These are phyloP conservation scores for Alternaria rosae DNA, from an alignment of 2,329 filamentous ascomycete species.

Conservation along the genomic window DNA sequence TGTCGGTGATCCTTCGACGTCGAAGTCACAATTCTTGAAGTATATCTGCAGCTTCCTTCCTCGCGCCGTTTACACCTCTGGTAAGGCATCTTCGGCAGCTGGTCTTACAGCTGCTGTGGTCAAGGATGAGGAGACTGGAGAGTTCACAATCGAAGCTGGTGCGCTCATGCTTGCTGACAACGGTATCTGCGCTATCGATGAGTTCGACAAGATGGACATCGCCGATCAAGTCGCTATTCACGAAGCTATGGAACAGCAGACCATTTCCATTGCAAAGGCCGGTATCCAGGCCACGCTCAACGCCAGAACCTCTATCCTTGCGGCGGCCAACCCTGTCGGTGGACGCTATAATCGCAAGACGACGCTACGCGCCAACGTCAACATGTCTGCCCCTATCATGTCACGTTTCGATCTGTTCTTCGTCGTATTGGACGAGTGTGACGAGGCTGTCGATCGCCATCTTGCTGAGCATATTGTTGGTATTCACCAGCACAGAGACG, in stretches of 20 bases:
- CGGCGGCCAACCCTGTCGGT: conserved; percentile 93
- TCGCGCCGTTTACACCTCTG: conserved; percentile 94
- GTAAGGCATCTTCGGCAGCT: conserved; percentile 95
- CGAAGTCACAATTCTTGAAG: conserved; percentile 97
- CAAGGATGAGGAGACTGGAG: conserved; percentile 97
- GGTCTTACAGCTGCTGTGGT: conserved; percentile 97
- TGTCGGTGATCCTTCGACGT: conserved; percentile 95
- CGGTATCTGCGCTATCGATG: conserved; percentile 96
- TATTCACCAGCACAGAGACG: conserved; percentile 91
- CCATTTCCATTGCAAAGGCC: conserved; percentile 97
- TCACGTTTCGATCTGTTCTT: conserved; percentile 99
- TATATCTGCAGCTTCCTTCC: conserved; percentile 98
- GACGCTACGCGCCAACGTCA: conserved; percentile 92
- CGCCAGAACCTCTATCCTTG: conserved; percentile 91
- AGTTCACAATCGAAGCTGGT: conserved; percentile 98
- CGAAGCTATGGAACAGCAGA: conserved; percentile 99
- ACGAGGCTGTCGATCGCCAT: conserved; percentile 87
- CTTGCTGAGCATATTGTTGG: conserved; percentile 94
- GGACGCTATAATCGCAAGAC: conserved; percentile 98
- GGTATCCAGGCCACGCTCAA: conserved; percentile 98
- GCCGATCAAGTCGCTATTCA: conserved; percentile 97
- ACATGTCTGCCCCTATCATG: conserved; percentile 99
- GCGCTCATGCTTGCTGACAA: conserved; percentile 97
- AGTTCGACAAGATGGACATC: conserved; percentile 99
- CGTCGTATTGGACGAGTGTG: conserved; percentile 95